Percentiles rank a stretch among this genome's conserved stretches.
phyloP scores from a whole-genome alignment of 805 yeast genomes.

The Saturnispora besseyi region DNA sequence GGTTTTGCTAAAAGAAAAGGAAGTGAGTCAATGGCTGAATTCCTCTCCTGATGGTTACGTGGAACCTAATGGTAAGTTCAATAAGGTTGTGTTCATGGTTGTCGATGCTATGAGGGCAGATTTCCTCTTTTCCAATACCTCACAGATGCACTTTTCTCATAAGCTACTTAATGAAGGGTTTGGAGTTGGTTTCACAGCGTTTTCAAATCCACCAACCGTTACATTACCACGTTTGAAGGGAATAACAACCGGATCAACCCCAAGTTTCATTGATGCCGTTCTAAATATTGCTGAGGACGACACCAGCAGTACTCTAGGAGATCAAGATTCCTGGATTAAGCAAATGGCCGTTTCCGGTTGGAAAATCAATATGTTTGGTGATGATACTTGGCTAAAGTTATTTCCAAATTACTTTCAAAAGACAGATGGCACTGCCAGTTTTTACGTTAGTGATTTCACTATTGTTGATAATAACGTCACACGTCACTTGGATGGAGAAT shows the following conservation, averaged over 20 bases:
- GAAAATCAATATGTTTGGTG: constrained; percentile 80
- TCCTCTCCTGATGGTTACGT: constrained; percentile 22
- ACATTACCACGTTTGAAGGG: constrained; percentile 92
- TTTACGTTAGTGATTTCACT: constrained; percentile 89
- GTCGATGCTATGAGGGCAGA: constrained; percentile 92
- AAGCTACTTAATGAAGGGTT: constrained; percentile 49
- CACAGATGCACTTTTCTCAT: constrained; percentile 64
- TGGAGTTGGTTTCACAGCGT: constrained; percentile 87
- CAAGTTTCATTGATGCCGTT: constrained; percentile 89
- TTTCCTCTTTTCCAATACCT: constrained; percentile 58
- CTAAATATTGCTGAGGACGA: constrained; percentile 90
- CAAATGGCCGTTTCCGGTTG: constrained; percentile 44
- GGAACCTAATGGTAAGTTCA: constrained; percentile 39
- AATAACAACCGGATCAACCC: constrained; percentile 89
- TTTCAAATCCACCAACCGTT: constrained; percentile 92
- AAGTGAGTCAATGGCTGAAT: constrained; percentile 29
- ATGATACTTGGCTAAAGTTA: constrained; percentile 93
- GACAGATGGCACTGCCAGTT: constrained; percentile 83
- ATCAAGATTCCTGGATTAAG: constrained; percentile 80
- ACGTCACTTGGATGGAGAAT: constrained; percentile 61
- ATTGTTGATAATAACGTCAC: constrained; percentile 93
- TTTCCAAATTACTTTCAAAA: constrained; percentile 63
- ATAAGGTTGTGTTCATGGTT: constrained; percentile 68
- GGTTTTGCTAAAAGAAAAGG: constrained; percentile 57
- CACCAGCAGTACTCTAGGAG: constrained; percentile 51